Evolutionary conservation across 176 grass and related monocot genomes (phyloP).

Genomic region (Hyparrhenia diplandra): DNA sequence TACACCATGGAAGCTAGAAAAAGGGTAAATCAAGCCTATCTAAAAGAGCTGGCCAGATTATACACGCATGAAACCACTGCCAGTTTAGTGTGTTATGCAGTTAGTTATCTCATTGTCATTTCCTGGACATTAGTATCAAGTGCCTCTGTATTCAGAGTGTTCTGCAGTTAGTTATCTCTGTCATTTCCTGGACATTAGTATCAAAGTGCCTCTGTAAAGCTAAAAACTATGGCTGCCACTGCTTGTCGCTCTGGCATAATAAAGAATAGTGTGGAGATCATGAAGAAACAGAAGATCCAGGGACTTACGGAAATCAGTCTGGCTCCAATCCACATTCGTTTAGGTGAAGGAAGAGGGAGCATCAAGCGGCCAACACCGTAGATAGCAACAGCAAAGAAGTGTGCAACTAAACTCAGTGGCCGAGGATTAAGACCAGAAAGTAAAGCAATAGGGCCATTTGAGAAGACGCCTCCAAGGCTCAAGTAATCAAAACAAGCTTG

Average conservation of each 20-base stretch:
- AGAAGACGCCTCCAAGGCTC: conserved; percentile 83
- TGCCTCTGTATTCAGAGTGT: no score
- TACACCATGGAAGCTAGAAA: background rate
- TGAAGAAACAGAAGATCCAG: background rate
- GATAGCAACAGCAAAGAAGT: conserved; percentile 97
- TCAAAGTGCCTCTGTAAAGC: background rate
- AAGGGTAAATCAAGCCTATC: background rate
- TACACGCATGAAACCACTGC: background rate
- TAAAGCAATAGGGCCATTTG: conserved; percentile 75
- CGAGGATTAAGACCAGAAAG: conserved; percentile 95
- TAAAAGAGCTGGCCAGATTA: background rate
- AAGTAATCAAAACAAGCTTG: conserved; percentile 98
- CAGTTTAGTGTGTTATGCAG: no score
- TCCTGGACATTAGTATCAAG: no score
- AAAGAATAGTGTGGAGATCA: background rate
- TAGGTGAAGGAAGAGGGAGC: conserved; percentile 75
- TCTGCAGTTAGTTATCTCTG: background rate
- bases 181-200: background rate
- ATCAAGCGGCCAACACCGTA: conserved; percentile 88
- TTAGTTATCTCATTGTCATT: no score
- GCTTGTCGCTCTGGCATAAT: background rate
- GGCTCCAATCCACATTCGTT: conserved; percentile 77
- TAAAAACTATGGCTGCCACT: background rate
- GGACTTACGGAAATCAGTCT: conserved; percentile 80
- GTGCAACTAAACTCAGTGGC: conserved; percentile 84